Percentiles rank a stretch among this genome's conserved stretches.
Conservation (phyloP, 805 yeast genomes). For the Pichia cephalocereana region DNA sequence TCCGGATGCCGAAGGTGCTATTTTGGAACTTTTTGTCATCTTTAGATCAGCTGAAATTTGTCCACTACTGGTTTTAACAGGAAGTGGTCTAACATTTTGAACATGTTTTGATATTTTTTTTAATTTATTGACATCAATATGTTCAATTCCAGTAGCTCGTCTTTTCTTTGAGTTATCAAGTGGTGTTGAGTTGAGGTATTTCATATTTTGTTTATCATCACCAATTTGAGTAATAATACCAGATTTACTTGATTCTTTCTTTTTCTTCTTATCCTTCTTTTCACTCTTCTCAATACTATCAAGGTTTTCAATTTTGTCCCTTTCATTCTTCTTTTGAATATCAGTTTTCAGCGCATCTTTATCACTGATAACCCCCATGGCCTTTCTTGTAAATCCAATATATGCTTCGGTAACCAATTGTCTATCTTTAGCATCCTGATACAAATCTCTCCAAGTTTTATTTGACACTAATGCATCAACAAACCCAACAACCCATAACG, state of each 20-base stretch:
- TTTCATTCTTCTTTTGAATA: neutral
- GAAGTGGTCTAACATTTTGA: neutral
- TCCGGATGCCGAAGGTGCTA: constrained; percentile 1
- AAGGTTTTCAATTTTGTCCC: neutral
- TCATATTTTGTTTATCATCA: neutral
- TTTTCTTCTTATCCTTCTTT: too few relatives aligned
- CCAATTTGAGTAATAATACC: neutral
- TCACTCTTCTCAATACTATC: too few relatives aligned
- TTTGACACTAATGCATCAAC: constrained; percentile 54
- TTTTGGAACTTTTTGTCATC: neutral
- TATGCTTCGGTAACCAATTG: constrained; percentile 16
- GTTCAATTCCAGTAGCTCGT: neutral
- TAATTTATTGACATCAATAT: neutral
- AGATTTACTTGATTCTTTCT: too few relatives aligned
- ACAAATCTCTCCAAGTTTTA: constrained; percentile 63
- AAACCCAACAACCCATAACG: constrained; percentile 89
- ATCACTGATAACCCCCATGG: too few relatives aligned
- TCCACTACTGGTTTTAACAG: constrained; percentile 1
- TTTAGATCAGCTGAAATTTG: constrained; percentile 3
- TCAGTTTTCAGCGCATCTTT: too few relatives aligned
- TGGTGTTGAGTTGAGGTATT: too few relatives aligned
- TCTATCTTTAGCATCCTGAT: constrained; percentile 55
- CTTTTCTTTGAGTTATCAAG: neutral
- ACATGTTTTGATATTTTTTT: neutral
- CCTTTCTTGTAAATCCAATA: constrained; percentile 19